Evolutionary conservation across 345 rosid genomes (phyloP), one percentile per base, ranked within the genome.

Genomic region (Pseudoturritis turrita): DNA sequence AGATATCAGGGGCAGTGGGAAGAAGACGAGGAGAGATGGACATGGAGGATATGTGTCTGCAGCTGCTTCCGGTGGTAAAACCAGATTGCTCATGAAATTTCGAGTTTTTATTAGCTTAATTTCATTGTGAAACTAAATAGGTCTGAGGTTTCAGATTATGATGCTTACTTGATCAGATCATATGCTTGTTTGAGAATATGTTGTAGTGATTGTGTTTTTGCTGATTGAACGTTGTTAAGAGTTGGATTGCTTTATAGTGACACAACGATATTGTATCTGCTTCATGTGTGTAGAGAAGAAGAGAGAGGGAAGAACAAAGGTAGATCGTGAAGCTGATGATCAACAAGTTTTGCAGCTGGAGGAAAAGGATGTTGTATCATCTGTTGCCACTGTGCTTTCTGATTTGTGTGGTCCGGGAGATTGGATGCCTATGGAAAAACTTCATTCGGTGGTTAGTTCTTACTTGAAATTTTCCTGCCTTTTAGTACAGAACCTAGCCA

Each of bases 361-460:
- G 76, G 99, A 95, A 62, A 95, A 91, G 83, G 98, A 95, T 78
- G 99, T 95, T 28, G 99, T 95, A 15, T 95, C 99, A 58, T 95
- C 98, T 71, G 99, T 91, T 39, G 98, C 99, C 21, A 95, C 96
- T 23, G 97, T 89, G 79, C 91, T 95, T 33, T 95, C 99, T 3
- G 98, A 95, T 83, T 84, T 89, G 47, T 95, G 99, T 81, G 99
- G 99, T 43, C 99, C 99, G 12, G 97, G 99, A 62, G 97, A 95
- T 39, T 95, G 99, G 99, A 95, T 95, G 98, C 86, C 99, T 8
- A 91, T 95, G 99, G 96, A 89, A 78, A 89, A 83, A 79, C 98
- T 95, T 59, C 96, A 95, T 66, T 52, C 86, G 9, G 86, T 87
- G 99, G 99, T 95, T 77, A 77, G 83, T 74, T 44, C 10, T 47